Conservation (phyloP, 768 basidiomycete genomes). For the Exidia glandulosa region DNA sequence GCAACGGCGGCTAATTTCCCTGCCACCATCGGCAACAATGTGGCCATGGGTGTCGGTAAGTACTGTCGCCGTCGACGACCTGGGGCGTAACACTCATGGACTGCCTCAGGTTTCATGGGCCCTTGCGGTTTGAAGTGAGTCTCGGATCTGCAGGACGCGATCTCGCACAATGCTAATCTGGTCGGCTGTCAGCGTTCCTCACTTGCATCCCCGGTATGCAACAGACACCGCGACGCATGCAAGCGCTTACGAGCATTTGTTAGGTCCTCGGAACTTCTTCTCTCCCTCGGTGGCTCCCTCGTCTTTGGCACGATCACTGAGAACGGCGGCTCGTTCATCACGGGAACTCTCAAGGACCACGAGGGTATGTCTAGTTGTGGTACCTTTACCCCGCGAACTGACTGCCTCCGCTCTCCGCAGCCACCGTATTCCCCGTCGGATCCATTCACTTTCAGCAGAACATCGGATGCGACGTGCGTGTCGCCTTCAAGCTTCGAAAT, state of each 20-base stretch:
- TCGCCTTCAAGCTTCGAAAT: neutral
- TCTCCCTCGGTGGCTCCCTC: neutral
- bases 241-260: neutral
- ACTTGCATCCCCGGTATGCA: neutral
- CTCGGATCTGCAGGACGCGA: neutral
- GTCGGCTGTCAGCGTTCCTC: neutral
- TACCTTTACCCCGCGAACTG: neutral
- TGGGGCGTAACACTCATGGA: neutral
- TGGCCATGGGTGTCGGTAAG: neutral
- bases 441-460: conserved; percentile 21
- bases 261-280: neutral
- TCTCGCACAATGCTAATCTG: neutral
- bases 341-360: neutral
- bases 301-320: neutral
- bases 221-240: neutral
- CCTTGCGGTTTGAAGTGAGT: neutral
- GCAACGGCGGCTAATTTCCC: neutral
- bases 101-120: neutral
- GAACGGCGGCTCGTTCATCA: neutral
- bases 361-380: neutral
- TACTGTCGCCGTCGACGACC: neutral
- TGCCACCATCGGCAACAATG: neutral
- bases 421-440: conserved; percentile 16
- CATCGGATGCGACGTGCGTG: conserved; percentile 10
- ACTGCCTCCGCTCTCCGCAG: neutral